phyloP scores from a whole-genome alignment of 1,284 basidiomycete genomes.

The Boletus sp. region DNA sequence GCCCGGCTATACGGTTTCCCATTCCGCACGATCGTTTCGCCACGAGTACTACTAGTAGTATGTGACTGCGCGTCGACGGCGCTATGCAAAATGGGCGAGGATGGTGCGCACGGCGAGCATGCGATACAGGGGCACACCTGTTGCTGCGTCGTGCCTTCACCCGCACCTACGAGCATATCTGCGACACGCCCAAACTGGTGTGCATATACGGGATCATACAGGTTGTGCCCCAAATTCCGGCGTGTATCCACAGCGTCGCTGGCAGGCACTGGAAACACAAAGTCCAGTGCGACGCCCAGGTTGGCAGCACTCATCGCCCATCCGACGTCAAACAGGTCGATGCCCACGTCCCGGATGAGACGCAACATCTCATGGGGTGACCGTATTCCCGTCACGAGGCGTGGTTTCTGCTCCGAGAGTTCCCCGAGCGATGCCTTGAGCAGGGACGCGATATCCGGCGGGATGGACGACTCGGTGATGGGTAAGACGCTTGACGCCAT shows the following conservation, averaged over 20 bases:
- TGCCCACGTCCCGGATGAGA: constrained; percentile 58
- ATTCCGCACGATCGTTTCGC: constrained; percentile 8
- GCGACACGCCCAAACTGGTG: constrained; percentile 57
- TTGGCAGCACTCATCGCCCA: constrained; percentile 67
- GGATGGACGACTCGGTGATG: constrained; percentile 1
- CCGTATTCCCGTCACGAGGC: constrained; percentile 51
- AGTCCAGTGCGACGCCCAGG: constrained; percentile 71
- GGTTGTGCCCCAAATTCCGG: constrained; percentile 60
- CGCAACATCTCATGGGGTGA: constrained; percentile 73
- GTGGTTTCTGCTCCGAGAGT: constrained; percentile 53
- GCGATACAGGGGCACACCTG: constrained; percentile 55
- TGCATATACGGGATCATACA: constrained; percentile 57
- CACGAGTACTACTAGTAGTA: background rate
- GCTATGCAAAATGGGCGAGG: constrained; percentile 46
- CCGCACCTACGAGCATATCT: constrained; percentile 35
- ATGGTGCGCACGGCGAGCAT: constrained; percentile 52
- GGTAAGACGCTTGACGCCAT: constrained; percentile 2
- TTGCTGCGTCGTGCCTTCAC: background rate
- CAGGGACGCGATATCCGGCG: constrained; percentile 35
- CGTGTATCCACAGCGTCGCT: constrained; percentile 25
- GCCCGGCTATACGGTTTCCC: constrained; percentile 53
- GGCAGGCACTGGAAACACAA: constrained; percentile 56
- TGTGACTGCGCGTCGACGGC: constrained; percentile 37
- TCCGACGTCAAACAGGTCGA: constrained; percentile 69
- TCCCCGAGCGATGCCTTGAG: constrained; percentile 54